Percentiles rank a stretch among this genome's conserved stretches.
phyloP scores from a whole-genome alignment of 108 stramenopile species.

The Cyclotella distinguenda region DNA sequence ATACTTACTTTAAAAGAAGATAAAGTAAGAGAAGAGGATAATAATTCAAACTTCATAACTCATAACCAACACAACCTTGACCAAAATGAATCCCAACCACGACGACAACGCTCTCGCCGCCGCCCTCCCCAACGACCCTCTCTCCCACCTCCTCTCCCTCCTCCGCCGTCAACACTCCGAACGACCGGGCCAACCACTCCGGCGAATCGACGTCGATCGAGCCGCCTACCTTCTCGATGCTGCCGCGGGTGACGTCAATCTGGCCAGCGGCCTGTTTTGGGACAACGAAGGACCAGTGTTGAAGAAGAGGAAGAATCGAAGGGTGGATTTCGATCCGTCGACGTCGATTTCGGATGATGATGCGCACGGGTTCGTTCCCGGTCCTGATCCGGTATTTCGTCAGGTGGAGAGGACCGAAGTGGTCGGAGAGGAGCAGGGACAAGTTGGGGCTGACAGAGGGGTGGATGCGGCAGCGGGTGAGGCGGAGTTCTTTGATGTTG shows the following conservation, averaged over 20 bases:
- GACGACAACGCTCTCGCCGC: background rate
- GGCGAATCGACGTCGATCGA: conserved; percentile 24
- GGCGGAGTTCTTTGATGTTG: conserved; percentile 15
- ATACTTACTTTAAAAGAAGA: too few species aligned
- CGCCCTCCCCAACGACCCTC: background rate
- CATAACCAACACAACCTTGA: too few species aligned
- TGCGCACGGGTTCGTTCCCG: background rate
- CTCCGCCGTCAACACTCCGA: conserved; percentile 26
- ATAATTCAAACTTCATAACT: too few species aligned
- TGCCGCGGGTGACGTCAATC: conserved; percentile 58
- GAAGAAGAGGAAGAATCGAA: background rate
- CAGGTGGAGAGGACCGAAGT: background rate
- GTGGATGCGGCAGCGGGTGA: conserved; percentile 18
- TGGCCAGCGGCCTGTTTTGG: conserved; percentile 78
- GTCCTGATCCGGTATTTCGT: conserved; percentile 3
- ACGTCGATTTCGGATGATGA: conserved; percentile 13
- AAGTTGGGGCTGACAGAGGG: conserved; percentile 25
- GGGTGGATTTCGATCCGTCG: background rate
- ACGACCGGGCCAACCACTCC: background rate
- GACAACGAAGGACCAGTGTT: conserved; percentile 28
- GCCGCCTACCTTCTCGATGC: conserved; percentile 63
- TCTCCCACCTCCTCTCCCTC: conserved; percentile 9
- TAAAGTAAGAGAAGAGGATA: too few species aligned
- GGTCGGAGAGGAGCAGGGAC: conserved; percentile 5
- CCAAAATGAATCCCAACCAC: background rate